Base-by-base conservation (phyloP, 805 yeast species). In the Dipodascopsis uninucleata region DNA sequence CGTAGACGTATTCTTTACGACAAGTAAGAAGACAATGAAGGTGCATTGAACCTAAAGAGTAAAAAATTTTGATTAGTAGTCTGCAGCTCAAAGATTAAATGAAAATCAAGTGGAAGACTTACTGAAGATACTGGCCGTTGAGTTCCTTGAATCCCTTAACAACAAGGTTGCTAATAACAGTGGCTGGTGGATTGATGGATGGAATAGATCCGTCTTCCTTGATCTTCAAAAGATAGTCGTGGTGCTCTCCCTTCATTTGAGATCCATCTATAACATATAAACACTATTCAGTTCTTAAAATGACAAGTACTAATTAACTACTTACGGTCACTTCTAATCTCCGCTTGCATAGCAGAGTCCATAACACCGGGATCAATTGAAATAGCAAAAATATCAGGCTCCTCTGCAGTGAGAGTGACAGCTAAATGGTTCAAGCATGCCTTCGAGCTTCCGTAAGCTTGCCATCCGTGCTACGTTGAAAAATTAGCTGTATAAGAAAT, bases 351-450 rank as follows among this genome's bases (percentile, higher is more conserved):
- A 14, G 70, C 71, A 1, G 98, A 89, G 59, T 86, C 86, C 1
- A 93, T 97, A 1, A 87, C 95, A 5, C 98, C 97, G 0, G 97
- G 97, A 0, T 96, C 96, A 22, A 93, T 74, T 0, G 96, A 71
- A 5, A 88, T 67, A 2, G 82, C 69, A 23, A 67, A 64, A 9
- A 87, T 66, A 0, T 68, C 71, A 1, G 71, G 67, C 61, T 84
- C 88, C 58, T 88, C 96, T 5, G 66, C 69, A 1, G 85, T 82
- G 12, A 90, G 62, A 9, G 85, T 77, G 34, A 67, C 60, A 8
- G 85, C 80, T 39, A 87, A 74, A 57, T 82, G 88, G 64, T 90
- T 87, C 38, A 90, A 61, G 0, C 96, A 96, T 0, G 97, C 96
- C 63, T 90, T 90, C 3, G 96, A 80, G 7, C 88, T 69, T 0